phyloP scores from a whole-genome alignment of 225 moss, liverwort and hornwort species.

The Anthoceros angustus region DNA sequence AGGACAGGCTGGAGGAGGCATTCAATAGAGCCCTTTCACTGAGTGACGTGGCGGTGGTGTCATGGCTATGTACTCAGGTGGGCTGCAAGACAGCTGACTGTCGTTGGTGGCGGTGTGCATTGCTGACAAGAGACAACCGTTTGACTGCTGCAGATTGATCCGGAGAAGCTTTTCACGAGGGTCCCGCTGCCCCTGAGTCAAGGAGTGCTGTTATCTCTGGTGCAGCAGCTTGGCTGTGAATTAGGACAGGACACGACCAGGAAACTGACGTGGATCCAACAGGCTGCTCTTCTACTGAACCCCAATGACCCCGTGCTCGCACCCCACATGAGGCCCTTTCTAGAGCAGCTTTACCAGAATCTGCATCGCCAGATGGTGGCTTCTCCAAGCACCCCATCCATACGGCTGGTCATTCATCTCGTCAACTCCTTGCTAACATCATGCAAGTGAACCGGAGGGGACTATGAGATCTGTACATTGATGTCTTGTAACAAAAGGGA shows the following conservation, averaged over 20 bases:
- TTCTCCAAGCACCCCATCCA: conserved; percentile 40
- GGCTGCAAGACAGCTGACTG: conserved; percentile 5
- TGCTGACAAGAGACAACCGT: no score
- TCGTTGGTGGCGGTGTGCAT: not conserved
- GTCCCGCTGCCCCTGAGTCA: conserved; percentile 69
- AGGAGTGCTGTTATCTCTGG: conserved; percentile 77
- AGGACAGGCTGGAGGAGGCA: conserved; percentile 84
- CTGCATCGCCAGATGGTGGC: conserved; percentile 65
- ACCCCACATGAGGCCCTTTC: conserved; percentile 86
- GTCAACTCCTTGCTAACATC: conserved; percentile 83
- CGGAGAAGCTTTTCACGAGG: conserved; percentile 46
- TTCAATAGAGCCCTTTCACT: conserved; percentile 93
- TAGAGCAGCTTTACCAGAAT: conserved; percentile 75
- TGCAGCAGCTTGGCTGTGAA: conserved; percentile 90
- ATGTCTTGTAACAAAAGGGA: no score
- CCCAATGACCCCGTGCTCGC: conserved; percentile 85
- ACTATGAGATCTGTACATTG: not conserved
- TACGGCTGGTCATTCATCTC: conserved; percentile 78
- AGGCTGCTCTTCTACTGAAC: conserved; percentile 73
- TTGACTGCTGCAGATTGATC: conserved; percentile 36
- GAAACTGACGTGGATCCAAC: conserved; percentile 82
- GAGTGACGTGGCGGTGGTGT: conserved; percentile 90
- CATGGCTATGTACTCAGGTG: conserved; percentile 97
- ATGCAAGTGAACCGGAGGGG: conserved; percentile 40
- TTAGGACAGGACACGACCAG: conserved; percentile 65